phyloP scores from a whole-genome alignment of 2,329 filamentous ascomycete species.

The Trichoderma sp. region DNA sequence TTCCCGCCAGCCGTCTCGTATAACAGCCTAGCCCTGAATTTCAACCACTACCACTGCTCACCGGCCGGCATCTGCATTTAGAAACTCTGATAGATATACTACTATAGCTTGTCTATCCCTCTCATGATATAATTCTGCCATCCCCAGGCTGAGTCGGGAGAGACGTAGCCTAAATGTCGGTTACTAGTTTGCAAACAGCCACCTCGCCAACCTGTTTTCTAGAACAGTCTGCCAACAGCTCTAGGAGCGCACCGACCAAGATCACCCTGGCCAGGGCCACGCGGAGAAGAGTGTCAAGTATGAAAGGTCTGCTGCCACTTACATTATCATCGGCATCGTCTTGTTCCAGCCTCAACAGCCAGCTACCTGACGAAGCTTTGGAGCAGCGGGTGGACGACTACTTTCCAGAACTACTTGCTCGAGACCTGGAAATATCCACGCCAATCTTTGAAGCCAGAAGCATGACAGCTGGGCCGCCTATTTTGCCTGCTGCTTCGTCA shows the following conservation, averaged over 20 bases:
- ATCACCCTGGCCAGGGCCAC: conserved; percentile 30
- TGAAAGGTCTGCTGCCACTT: conserved; percentile 44
- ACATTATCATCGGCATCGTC: conserved; percentile 35
- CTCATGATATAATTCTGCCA: background rate
- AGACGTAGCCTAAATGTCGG: conserved; percentile 22
- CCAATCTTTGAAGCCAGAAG: conserved; percentile 52
- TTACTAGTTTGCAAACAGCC: conserved; percentile 4
- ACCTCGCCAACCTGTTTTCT: conserved; percentile 19
- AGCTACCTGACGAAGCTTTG: conserved; percentile 32
- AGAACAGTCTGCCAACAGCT: conserved; percentile 17
- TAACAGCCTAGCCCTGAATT: conserved; percentile 3
- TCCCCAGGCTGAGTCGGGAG: background rate
- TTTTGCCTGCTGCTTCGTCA: conserved; percentile 26
- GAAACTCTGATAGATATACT: conserved; percentile 1
- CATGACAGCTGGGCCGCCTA: conserved; percentile 55
- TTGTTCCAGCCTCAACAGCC: conserved; percentile 31
- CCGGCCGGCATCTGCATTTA: background rate
- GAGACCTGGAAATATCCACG: conserved; percentile 53
- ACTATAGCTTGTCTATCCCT: background rate
- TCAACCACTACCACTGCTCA: conserved; percentile 7
- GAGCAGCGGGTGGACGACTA: conserved; percentile 44
- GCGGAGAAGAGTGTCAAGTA: conserved; percentile 43
- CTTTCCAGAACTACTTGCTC: conserved; percentile 58
- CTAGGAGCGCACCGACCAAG: conserved; percentile 26
- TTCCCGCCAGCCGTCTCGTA: conserved; percentile 8